Conservation (phyloP, 257 asterid species). For the Parsonsia alboflavescens region DNA sequence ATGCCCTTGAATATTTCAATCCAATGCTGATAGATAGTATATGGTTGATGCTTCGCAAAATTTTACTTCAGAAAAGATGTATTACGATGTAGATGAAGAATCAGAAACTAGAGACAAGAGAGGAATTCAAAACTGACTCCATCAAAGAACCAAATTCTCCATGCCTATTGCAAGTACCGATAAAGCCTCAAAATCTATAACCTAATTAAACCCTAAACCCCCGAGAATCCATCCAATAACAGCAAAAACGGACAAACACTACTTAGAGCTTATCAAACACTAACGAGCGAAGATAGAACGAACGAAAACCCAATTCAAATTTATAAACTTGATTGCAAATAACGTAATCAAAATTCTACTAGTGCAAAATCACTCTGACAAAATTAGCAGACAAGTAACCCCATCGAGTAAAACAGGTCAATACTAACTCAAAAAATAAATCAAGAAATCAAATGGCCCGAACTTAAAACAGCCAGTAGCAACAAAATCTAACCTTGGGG, state of each 20-base stretch:
- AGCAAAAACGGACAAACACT: neutral
- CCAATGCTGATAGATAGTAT: neutral
- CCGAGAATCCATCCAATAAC: neutral
- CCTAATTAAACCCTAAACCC: neutral
- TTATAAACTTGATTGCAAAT: neutral
- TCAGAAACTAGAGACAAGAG: neutral
- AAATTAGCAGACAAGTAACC: neutral
- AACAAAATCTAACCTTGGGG: constrained; percentile 27
- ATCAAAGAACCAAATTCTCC: neutral
- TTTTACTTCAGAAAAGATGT: neutral
- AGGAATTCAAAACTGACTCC: neutral
- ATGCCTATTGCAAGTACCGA: neutral
- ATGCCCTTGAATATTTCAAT: neutral
- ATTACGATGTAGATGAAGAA: neutral
- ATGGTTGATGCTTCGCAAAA: neutral
- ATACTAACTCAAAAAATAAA: neutral
- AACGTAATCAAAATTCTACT: neutral
- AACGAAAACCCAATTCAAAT: neutral
- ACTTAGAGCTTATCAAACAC: neutral
- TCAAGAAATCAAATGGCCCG: neutral
- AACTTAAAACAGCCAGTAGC: neutral
- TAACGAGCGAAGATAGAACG: neutral
- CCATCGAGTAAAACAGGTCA: neutral
- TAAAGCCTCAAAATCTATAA: neutral
- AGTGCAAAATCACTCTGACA: neutral